phyloP scores from a whole-genome alignment of 225 moss, liverwort and hornwort genomes.

The Bryum argenteum region DNA sequence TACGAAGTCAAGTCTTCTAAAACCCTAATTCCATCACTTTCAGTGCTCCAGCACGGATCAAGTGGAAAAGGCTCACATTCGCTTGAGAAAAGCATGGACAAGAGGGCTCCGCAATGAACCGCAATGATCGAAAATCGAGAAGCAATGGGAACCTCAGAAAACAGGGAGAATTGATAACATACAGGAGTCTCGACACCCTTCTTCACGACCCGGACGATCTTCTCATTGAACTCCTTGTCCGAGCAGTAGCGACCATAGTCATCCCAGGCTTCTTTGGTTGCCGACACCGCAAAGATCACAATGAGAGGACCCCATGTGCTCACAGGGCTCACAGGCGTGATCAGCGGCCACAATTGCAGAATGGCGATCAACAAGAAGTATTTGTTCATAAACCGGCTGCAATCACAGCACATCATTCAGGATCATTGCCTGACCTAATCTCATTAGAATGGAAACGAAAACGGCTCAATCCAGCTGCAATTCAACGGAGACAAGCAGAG shows the following conservation, averaged over 20 bases:
- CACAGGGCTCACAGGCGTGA: slow-evolving; percentile 94
- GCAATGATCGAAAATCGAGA: not conserved
- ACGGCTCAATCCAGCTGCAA: slow-evolving; percentile 21
- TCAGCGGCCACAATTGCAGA: slow-evolving; percentile 94
- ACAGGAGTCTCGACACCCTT: slow-evolving; percentile 68
- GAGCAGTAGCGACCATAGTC: slow-evolving; percentile 80
- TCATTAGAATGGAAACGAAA: not conserved
- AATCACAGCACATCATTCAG: slow-evolving; percentile 7
- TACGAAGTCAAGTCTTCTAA: not conserved
- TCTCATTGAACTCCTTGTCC: slow-evolving; percentile 93
- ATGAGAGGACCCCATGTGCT: slow-evolving; percentile 99
- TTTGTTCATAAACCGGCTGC: slow-evolving; percentile 99
- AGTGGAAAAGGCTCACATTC: slow-evolving; percentile 1
- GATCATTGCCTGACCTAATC: not conserved
- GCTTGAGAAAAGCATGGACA: not conserved
- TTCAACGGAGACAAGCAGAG: not conserved
- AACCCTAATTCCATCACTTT: slow-evolving; percentile 18
- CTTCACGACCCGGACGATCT: slow-evolving; percentile 65
- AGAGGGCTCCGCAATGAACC: not conserved
- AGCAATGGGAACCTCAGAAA: slow-evolving; percentile 21
- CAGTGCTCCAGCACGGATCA: slow-evolving; percentile 1
- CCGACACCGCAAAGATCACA: slow-evolving; percentile 92
- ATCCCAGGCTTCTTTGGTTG: slow-evolving; percentile 97
- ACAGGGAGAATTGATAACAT: slow-evolving; percentile 35
- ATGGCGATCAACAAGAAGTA: slow-evolving; percentile 94